phyloP scores from a whole-genome alignment of 805 yeast species.

The Spencermartinsiella europaea region DNA sequence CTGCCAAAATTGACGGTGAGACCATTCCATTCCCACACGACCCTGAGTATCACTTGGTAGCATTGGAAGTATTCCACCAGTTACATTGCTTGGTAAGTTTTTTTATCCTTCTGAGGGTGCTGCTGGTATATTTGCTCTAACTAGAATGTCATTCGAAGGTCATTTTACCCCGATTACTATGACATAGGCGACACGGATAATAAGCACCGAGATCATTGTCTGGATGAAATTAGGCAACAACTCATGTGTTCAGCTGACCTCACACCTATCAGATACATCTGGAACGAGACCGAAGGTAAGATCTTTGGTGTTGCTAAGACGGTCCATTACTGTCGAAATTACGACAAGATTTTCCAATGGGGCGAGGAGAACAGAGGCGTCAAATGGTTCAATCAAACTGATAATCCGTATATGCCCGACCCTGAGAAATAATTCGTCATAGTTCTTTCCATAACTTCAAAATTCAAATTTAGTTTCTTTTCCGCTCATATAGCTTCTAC shows the following conservation, averaged over 20 bases:
- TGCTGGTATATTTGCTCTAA: not conserved
- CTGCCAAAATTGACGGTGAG: constrained; percentile 3
- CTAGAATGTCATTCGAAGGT: constrained; percentile 2
- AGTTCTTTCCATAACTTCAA: too few species aligned
- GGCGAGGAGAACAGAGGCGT: constrained; percentile 2
- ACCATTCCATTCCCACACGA: constrained; percentile 6
- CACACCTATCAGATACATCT: constrained; percentile 6
- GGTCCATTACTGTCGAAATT: constrained; percentile 4
- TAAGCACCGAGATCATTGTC: constrained; percentile 3
- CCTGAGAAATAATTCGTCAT: too few species aligned
- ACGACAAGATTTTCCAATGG: constrained; percentile 8
- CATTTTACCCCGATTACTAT: constrained; percentile 4
- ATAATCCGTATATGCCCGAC: not conserved
- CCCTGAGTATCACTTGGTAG: constrained; percentile 3
- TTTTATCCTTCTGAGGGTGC: not conserved
- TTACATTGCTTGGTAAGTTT: constrained; percentile 6
- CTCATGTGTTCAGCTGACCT: constrained; percentile 7
- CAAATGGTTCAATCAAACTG: constrained; percentile 1
- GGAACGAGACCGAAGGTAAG: constrained; percentile 3
- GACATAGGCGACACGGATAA: not conserved
- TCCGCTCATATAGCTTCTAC: too few species aligned
- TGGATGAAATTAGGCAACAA: constrained; percentile 4
- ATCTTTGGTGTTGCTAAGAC: constrained; percentile 2
- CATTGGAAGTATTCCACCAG: constrained; percentile 8
- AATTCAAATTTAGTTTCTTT: too few species aligned